Evolutionary conservation across 2,329 filamentous ascomycete species (phyloP), one percentile per base, ranked within the genome.

Genomic region (Penicillium nordicum): DNA sequence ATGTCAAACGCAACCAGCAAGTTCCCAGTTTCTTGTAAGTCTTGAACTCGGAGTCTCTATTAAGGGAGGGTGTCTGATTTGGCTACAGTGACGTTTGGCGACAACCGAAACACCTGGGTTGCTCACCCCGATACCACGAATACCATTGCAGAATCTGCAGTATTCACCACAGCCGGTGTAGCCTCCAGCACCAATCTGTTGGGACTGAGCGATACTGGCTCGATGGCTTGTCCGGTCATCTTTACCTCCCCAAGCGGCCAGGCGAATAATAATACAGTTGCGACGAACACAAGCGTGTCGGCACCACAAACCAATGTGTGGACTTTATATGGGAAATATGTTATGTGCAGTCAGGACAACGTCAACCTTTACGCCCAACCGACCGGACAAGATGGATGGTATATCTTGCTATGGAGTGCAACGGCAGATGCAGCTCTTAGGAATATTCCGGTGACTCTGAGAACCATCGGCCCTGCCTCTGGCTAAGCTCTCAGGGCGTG

Each of bases 1-100:
- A 27, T 55, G 5, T 57, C 51, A 6, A 57, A 55, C 10, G 55
- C 55, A 44, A 43, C 46, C 14, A 34, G 30, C 18, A 51, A 55
- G 51, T 43, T 49, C 14, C 5, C 50, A 10, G 23, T 57, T 32
- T 53, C 18, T 11, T 16, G 50, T 57, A 32, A 16, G 16, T 10
- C 18, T n/a, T 32, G 43, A 48, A 10, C 7, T 30, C 34, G 11
- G 25, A 40, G 25, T 27, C 10, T 1, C 14, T 25, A 16, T 7
- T 8, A 40, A 4, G 8, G 25, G 12, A 4, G 8, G 25, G 8
- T 38, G 5, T 40, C 47, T 30, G 4, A 50, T 38, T 29, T 40
- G 8, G 16, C 12, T 11, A 38, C 8, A 49, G 47, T 49, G n/a
- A 38, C 47, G 7, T 50, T 50, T 50, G 47, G 47, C 2, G 25